Conservation (phyloP, 116 monocot genomes). For the Dioscorea cayenensis region DNA sequence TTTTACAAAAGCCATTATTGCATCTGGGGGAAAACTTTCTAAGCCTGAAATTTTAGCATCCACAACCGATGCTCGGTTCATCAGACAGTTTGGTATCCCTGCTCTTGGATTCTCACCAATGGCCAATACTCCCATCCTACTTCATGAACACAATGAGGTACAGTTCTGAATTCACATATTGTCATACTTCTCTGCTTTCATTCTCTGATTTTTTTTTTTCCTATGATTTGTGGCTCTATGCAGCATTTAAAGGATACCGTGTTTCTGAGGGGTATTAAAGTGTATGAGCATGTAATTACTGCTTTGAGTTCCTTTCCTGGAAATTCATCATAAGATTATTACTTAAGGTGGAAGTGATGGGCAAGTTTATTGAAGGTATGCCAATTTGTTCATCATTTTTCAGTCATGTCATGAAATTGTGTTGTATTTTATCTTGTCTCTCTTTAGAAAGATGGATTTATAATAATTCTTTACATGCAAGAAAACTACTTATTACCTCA, state of each 20-base stretch:
- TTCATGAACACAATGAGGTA: constrained; percentile 96
- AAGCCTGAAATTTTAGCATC: constrained; percentile 82
- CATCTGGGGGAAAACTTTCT: constrained; percentile 65
- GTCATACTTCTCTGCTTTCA: not conserved
- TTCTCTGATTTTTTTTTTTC: not conserved
- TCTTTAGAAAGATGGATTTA: no score
- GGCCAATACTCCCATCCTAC: constrained; percentile 82
- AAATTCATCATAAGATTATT: not conserved
- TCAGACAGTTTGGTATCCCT: constrained; percentile 78
- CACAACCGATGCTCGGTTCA: constrained; percentile 86
- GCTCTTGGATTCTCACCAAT: constrained; percentile 91
- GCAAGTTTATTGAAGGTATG: not conserved
- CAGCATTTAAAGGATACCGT: constrained; percentile 79
- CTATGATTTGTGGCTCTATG: not conserved
- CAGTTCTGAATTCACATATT: not conserved
- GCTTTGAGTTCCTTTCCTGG: constrained; percentile 53
- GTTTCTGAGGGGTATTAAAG: constrained; percentile 80
- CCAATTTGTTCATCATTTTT: no score
- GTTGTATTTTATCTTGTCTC: no score
- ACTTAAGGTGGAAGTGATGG: not conserved
- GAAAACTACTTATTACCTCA: no score
- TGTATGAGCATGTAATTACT: constrained; percentile 69
- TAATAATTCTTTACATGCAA: no score
- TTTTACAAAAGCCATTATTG: constrained; percentile 59
- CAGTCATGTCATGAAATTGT: no score